These are phyloP conservation scores for Kokia cookei DNA, from an alignment of 441 rosid species.

Conservation along the genomic window DNA sequence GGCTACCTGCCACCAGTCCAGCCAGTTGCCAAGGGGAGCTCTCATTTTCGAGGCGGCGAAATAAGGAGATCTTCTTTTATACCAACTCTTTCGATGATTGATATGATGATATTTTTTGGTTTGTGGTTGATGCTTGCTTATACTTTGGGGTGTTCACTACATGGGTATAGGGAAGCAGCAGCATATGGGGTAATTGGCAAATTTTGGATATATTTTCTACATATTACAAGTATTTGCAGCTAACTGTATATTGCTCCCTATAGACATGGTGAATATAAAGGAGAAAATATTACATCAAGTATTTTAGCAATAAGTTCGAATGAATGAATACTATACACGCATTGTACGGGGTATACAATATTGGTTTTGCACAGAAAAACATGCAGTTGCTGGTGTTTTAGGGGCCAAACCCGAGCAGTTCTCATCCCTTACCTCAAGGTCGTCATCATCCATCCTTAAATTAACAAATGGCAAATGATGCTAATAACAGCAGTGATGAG, in stretches of 20 bases:
- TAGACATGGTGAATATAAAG: too few species aligned
- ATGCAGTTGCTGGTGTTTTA: background rate
- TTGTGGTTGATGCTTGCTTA: background rate
- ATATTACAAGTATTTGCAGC: too few species aligned
- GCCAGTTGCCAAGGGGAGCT: too few species aligned
- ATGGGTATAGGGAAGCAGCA: background rate
- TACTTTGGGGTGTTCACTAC: background rate
- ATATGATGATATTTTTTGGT: background rate
- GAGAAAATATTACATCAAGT: too few species aligned
- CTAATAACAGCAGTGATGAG: slow-evolving; percentile 36
- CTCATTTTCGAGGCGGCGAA: too few species aligned
- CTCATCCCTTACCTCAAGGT: slow-evolving; percentile 26
- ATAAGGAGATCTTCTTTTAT: too few species aligned
- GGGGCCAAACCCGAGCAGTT: background rate
- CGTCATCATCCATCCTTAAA: slow-evolving; percentile 44
- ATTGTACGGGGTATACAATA: slow-evolving; percentile 10
- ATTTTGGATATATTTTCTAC: too few species aligned
- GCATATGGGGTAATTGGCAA: too few species aligned
- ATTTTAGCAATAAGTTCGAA: too few species aligned
- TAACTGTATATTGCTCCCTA: too few species aligned
- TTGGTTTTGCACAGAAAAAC: slow-evolving; percentile 39
- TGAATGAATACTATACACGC: too few species aligned
- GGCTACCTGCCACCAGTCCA: too few species aligned
- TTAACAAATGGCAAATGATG: slow-evolving; percentile 41
- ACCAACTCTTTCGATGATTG: slow-evolving; percentile 4